Conservation (phyloP, 2,329 filamentous ascomycete species). For the Penicillium sp. region DNA sequence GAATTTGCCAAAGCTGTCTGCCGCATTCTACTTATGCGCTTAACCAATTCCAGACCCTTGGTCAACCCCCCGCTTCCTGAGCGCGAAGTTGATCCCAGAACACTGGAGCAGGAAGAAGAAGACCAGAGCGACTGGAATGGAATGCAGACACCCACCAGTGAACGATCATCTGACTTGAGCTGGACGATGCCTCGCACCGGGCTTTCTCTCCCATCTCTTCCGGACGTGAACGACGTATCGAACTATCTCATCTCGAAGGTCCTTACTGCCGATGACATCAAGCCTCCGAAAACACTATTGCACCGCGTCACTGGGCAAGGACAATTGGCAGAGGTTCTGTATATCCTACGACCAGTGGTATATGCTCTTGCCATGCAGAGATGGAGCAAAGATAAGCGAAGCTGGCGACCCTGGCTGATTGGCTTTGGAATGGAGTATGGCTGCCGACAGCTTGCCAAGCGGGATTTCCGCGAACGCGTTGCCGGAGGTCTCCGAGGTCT, state of each 20-base stretch:
- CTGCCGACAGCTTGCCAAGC: slow-evolving; percentile 80
- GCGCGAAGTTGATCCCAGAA: slow-evolving; percentile 74
- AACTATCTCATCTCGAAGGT: slow-evolving; percentile 88
- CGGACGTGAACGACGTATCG: slow-evolving; percentile 79
- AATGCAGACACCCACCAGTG: slow-evolving; percentile 48
- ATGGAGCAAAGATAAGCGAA: slow-evolving; percentile 71
- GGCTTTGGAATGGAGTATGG: slow-evolving; percentile 85
- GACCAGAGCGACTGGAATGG: slow-evolving; percentile 47
- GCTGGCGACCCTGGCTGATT: slow-evolving; percentile 90
- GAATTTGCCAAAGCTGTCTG: slow-evolving; percentile 88
- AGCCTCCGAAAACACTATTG: slow-evolving; percentile 83
- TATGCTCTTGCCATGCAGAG: slow-evolving; percentile 84
- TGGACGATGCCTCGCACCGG: slow-evolving; percentile 97
- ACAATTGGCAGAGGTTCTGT: slow-evolving; percentile 84
- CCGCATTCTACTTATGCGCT: slow-evolving; percentile 74
- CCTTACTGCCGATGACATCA: slow-evolving; percentile 94
- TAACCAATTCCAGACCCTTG: slow-evolving; percentile 81
- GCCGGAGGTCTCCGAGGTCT: slow-evolving; percentile 75
- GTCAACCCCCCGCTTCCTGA: slow-evolving; percentile 85
- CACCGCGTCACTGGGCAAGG: slow-evolving; percentile 74
- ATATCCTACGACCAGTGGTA: slow-evolving; percentile 84
- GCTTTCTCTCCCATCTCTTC: slow-evolving; percentile 79
- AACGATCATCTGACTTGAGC: slow-evolving; percentile 53
- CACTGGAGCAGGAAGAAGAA: slow-evolving; percentile 54
- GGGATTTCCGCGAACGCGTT: slow-evolving; percentile 63